Evolutionary conservation across 75 land plant species (phyloP).

Genomic region (Larix kaempferi): DNA sequence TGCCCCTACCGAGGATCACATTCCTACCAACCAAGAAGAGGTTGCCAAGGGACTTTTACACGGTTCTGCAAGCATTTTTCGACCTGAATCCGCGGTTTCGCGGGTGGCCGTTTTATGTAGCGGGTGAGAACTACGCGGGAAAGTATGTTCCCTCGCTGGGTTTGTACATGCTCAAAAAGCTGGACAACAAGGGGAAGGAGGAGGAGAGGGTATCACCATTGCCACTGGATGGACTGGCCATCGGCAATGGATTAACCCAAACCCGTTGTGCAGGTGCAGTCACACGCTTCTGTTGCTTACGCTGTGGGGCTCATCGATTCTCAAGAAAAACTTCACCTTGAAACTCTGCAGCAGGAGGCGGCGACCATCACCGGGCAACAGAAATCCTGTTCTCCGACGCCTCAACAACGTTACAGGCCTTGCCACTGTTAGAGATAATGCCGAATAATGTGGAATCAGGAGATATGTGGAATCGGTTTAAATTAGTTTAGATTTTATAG

Average conservation of each 20-base stretch:
- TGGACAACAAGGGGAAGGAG: not conserved
- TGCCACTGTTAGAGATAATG: too few species aligned
- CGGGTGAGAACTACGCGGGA: conserved; percentile 89
- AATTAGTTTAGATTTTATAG: too few species aligned
- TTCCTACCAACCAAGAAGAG: conserved; percentile 51
- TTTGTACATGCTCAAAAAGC: conserved; percentile 43
- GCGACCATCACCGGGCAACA: conserved; percentile 20
- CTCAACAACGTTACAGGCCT: conserved; percentile 51
- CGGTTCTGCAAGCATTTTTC: conserved; percentile 45
- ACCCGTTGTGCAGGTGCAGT: conserved; percentile 19
- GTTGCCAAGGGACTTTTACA: conserved; percentile 60
- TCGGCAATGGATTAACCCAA: conserved; percentile 85
- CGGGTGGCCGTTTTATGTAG: conserved; percentile 54
- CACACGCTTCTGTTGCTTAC: conserved; percentile 64
- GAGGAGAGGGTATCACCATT: conserved; percentile 14
- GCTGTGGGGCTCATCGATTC: conserved; percentile 58
- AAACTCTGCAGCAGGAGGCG: conserved; percentile 31
- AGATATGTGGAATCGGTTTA: too few species aligned
- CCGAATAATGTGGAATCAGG: too few species aligned
- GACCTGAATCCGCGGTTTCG: conserved; percentile 25
- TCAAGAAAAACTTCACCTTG: conserved; percentile 33
- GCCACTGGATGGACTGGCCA: conserved; percentile 57
- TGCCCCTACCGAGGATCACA: conserved; percentile 41
- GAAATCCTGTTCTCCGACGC: conserved; percentile 18
- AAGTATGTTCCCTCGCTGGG: conserved; percentile 84